A percentile compares a stretch with the other conserved stretches of the same genome.
Conservation (phyloP, 176 grass and related monocot species). For the Triticum urartu region DNA sequence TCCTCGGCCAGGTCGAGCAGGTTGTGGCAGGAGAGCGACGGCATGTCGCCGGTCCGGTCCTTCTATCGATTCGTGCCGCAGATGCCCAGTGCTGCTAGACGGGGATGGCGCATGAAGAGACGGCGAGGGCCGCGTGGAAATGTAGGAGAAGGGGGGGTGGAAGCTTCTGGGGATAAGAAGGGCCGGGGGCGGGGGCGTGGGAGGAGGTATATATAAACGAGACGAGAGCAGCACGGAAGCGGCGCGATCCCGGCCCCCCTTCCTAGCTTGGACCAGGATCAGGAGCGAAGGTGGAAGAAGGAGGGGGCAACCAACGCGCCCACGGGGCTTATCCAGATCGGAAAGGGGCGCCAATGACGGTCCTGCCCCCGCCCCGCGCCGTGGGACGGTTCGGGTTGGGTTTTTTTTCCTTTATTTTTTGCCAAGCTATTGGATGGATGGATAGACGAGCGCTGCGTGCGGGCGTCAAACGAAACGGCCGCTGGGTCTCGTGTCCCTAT, state of each 20-base stretch:
- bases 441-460: too few relatives aligned
- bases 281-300: slow-evolving; percentile 21
- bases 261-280: neutral
- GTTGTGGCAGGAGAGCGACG: slow-evolving; percentile 80
- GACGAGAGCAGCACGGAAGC: neutral
- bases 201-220: slow-evolving; percentile 10
- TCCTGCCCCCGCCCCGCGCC: neutral
- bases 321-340: slow-evolving; percentile 42
- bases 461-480: slow-evolving; percentile 8
- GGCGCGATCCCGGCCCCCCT: neutral
- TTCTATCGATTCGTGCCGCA: slow-evolving; percentile 25
- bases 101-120: slow-evolving; percentile 39
- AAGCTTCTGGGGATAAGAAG: slow-evolving; percentile 52
- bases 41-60: slow-evolving; percentile 33
- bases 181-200: neutral
- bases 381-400: neutral
- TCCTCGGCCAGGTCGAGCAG: slow-evolving; percentile 68
- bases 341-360: slow-evolving; percentile 16
- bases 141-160: neutral
- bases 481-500: slow-evolving; percentile 6
- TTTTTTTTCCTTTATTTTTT: too few relatives aligned
- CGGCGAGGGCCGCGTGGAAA: neutral
- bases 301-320: neutral
- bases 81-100: neutral
- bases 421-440: neutral